Evolutionary conservation across 805 yeast genomes (phyloP), one percentile per base, ranked within the genome.

Genomic region (Barnettozyma wickerhamii): DNA sequence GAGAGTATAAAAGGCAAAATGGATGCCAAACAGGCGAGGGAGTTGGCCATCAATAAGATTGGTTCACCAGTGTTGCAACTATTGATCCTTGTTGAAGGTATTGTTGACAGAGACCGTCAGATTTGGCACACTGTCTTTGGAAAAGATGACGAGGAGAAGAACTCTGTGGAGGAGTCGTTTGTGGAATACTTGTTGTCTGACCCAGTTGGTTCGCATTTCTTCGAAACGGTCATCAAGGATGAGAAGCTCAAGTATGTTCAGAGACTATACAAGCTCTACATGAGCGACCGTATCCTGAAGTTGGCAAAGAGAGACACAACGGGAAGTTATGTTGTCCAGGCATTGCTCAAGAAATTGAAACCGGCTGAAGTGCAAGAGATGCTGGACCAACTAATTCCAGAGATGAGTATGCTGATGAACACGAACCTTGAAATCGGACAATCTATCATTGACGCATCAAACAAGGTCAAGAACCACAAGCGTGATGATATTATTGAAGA

Each of bases 151-250:
- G 75, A 68, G 3, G 79, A 71, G 19, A 69, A 62, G 37, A 79
- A 82, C 47, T 38, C 75, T 1, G 72, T 76, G 43, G 93, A 85
- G 52, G 90, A 76, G 47, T 78, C 93, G 0, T 89, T 84, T 59
- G 81, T 90, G 23, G 96, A 89, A 58, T 84, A 84, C 53, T 68
- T 90, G 40, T 64, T 91, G 28, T 77, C 93, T 7, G 96, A 89
- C 56, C 70, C 95, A 1, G 87, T 90, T n/a, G 99, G 98, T 0
- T 84, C 95, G 1, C 97, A 89, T 63, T 91, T 93, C 66, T 68
- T 91, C 20, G 88, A 93, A 60, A 73, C 81, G 15, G 74, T 80
- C 10, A 68, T 90, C 38, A 76, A 73, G 35, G 75, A 74, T 43
- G 80, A 82, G 46, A 79, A 93, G 49, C 64, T 75, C 47, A 82